Evolutionary conservation across 768 basidiomycete genomes (phyloP), one percentile per base, ranked within the genome.

Genomic region (Kwoniella dendrophila): DNA sequence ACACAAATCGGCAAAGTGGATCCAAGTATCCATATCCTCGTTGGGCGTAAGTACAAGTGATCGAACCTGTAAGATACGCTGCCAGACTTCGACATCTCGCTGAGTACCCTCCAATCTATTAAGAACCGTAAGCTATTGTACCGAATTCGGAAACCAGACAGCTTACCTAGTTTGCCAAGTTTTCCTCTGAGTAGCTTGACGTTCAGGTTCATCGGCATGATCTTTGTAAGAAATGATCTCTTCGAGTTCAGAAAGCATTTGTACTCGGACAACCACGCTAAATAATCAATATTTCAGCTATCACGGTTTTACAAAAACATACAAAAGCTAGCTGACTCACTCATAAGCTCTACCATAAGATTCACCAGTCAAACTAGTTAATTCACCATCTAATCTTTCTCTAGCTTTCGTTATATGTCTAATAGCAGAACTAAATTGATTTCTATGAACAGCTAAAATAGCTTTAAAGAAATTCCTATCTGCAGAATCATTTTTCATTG

Each of bases 11-110:
- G 95, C 92, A 73, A 99, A 97, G 80, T 96, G 93, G 80, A 99
- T 96, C 93, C 94, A 98, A 87, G 96, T 97, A 47, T 90, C 85
- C 44, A 90, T 91, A 75, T 97, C 93, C 65, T 96, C 92, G 66
- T 90, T 90, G 0, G 96, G 95, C 44, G 86, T 90, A 27, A 97
- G 83, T 22, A 99, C 93, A 54, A 98, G 83, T 0, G 94, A 92
- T 55, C 96, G 86, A 50, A 99, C 92, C 82, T 97, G 95, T 8
- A 99, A 82, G 56, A 98, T 90, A 20, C 95, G 87, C 77, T 98
- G 96, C 96, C 96, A 99, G 4, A 96, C 92, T 79, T 99, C 96
- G 33, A 98, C 95, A 71, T 98, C 96, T 24, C 92, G 91, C 74
- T 98, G 93, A 79, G 94, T 97, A 1, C 93, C 96, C 81, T 91